A percentile compares a stretch with the other conserved stretches of the same genome.
These are phyloP conservation scores for Nakazawaea populi DNA, from an alignment of 805 yeast genomes.

Conservation along the genomic window DNA sequence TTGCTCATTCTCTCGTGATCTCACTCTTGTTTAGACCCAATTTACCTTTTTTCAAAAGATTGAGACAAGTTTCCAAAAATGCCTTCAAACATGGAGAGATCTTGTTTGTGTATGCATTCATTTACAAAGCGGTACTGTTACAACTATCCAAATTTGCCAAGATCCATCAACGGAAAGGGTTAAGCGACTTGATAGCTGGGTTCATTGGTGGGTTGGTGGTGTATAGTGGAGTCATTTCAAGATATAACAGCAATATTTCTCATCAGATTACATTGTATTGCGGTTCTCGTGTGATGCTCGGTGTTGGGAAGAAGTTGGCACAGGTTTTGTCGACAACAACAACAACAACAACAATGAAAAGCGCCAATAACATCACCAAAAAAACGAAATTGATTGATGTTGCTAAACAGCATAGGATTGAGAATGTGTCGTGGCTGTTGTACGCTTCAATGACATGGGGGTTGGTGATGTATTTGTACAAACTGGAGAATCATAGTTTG, in stretches of 20 bases:
- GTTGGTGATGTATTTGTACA: constrained; percentile 62
- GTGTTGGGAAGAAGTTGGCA: constrained; percentile 46
- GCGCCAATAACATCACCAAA: too few species aligned
- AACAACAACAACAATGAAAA: neutral
- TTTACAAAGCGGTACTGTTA: constrained; percentile 3
- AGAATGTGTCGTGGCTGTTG: constrained; percentile 43
- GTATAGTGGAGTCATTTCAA: constrained; percentile 2
- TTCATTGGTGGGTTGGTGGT: constrained; percentile 3
- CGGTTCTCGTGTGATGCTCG: constrained; percentile 61
- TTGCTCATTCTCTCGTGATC: constrained; percentile 9
- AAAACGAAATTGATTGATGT: neutral
- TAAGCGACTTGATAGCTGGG: constrained; percentile 5
- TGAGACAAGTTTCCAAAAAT: neutral
- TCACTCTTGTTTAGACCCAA: constrained; percentile 3
- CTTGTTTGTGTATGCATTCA: constrained; percentile 3
- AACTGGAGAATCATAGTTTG: constrained; percentile 53
- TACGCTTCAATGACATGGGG: constrained; percentile 71
- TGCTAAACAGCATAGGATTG: constrained; percentile 16
- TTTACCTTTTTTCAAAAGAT: neutral
- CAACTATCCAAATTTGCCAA: neutral
- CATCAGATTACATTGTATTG: constrained; percentile 73
- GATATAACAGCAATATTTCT: constrained; percentile 31
- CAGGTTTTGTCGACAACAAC: constrained; percentile 15
- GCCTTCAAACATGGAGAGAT: constrained; percentile 9
- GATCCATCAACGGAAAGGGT: neutral